Percentiles rank a stretch among this genome's conserved stretches.
Evolutionary conservation across 176 grass and related monocot genomes (phyloP).

Genomic region (Chrysopogon serrulatus): DNA sequence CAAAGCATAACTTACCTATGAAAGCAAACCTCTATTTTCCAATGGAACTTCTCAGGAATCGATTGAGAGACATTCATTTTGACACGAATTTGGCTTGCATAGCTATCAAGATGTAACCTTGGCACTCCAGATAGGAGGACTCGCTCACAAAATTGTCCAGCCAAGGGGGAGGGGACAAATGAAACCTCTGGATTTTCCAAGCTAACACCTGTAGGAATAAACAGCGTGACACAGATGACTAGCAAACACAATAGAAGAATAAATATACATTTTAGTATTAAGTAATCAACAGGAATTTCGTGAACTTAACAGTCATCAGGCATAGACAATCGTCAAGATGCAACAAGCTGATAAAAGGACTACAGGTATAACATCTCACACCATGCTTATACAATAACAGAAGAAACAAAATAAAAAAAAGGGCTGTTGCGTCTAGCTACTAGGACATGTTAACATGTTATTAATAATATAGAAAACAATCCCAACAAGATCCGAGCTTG

Average conservation of each 20-base stretch:
- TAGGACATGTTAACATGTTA: background rate
- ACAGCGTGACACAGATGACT: background rate
- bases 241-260: background rate
- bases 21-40: conserved; percentile 79
- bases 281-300: background rate
- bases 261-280: background rate
- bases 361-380: background rate
- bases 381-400: background rate
- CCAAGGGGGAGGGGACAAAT: conserved; percentile 40
- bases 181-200: conserved; percentile 52
- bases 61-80: conserved; percentile 64
- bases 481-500: background rate
- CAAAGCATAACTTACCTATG: conserved; percentile 60
- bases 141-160: conserved; percentile 64
- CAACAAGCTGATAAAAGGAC: background rate
- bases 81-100: conserved; percentile 51
- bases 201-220: conserved; percentile 51
- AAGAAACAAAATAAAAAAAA: background rate
- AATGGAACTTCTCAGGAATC: conserved; percentile 57
- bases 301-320: background rate
- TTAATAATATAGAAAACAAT: background rate
- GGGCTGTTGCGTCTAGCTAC: background rate
- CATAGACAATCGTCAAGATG: background rate
- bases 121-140: conserved; percentile 58
- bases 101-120: conserved; percentile 59